Evolutionary conservation across 306 rosid genomes (phyloP).

Genomic region (Spatholobus suberectus): DNA sequence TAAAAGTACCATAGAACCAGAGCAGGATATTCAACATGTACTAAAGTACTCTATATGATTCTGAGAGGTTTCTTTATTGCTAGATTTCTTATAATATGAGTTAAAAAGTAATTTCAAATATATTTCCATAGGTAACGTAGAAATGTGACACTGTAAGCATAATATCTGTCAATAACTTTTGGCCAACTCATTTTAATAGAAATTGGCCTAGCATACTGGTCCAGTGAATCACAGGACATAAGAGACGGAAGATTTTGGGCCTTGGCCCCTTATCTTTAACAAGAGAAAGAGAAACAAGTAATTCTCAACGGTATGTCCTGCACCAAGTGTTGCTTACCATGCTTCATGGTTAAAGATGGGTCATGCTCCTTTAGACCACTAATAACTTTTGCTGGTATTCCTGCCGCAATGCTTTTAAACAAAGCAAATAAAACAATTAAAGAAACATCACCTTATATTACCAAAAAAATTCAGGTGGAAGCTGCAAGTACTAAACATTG

Average conservation of each 20-base stretch:
- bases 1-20: slow-evolving; percentile 11
- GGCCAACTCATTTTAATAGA: not conserved
- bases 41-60: slow-evolving; percentile 4
- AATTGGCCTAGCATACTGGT: slow-evolving; percentile 3
- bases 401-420: slow-evolving; percentile 80
- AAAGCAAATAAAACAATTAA: slow-evolving; percentile 4
- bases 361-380: slow-evolving; percentile 68
- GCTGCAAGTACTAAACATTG: slow-evolving; percentile 15
- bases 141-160: not conserved
- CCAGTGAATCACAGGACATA: not conserved
- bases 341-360: slow-evolving; percentile 95
- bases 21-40: slow-evolving; percentile 31
- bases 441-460: slow-evolving; percentile 29
- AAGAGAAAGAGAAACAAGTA: not conserved
- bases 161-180: not conserved
- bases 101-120: not conserved
- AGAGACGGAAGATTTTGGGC: not conserved
- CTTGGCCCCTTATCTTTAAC: not conserved
- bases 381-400: slow-evolving; percentile 83
- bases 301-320: slow-evolving; percentile 1
- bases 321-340: slow-evolving; percentile 64
- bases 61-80: not conserved
- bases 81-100: not conserved
- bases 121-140: slow-evolving; percentile 2
- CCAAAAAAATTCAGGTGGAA: slow-evolving; percentile 22